These are phyloP conservation scores for Ceratopteris richardii DNA, from an alignment of 75 land plant species.

Conservation along the genomic window DNA sequence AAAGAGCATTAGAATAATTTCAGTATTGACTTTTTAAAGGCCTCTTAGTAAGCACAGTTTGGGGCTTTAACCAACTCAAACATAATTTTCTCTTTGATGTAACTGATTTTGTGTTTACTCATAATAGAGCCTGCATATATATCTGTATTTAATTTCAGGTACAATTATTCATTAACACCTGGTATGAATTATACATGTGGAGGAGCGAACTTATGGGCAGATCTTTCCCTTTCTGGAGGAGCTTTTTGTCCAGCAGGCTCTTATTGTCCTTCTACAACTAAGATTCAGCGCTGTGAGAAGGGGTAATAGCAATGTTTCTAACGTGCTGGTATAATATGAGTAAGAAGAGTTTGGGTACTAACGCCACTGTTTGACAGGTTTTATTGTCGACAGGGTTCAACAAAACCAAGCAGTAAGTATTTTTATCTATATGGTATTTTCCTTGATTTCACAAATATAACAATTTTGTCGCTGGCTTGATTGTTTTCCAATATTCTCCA, in stretches of 20 bases:
- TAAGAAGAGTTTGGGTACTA: too few relatives aligned
- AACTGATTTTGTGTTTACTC: too few relatives aligned
- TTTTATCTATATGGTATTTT: not conserved
- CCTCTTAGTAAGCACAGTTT: too few relatives aligned
- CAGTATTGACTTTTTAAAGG: too few relatives aligned
- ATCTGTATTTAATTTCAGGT: conserved; percentile 31
- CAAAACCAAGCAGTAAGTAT: conserved; percentile 39
- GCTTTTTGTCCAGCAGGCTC: conserved; percentile 86
- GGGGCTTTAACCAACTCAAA: too few relatives aligned
- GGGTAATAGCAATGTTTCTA: conserved; percentile 35
- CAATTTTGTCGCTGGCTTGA: not conserved
- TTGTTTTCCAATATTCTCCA: not conserved
- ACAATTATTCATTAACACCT: conserved; percentile 60
- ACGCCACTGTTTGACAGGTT: conserved; percentile 48
- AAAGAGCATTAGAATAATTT: too few relatives aligned
- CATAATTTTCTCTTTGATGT: too few relatives aligned
- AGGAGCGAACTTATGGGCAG: conserved; percentile 89
- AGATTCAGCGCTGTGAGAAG: conserved; percentile 41
- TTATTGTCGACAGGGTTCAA: conserved; percentile 76
- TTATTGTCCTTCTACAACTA: conserved; percentile 66
- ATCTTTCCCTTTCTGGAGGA: conserved; percentile 36
- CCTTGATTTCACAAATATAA: not conserved
- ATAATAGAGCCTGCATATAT: too few relatives aligned
- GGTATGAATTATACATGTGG: conserved; percentile 73
- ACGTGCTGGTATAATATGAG: not conserved